Base-by-base conservation (phyloP, 306 rosid species). In the Citrullus mucosospermus region DNA sequence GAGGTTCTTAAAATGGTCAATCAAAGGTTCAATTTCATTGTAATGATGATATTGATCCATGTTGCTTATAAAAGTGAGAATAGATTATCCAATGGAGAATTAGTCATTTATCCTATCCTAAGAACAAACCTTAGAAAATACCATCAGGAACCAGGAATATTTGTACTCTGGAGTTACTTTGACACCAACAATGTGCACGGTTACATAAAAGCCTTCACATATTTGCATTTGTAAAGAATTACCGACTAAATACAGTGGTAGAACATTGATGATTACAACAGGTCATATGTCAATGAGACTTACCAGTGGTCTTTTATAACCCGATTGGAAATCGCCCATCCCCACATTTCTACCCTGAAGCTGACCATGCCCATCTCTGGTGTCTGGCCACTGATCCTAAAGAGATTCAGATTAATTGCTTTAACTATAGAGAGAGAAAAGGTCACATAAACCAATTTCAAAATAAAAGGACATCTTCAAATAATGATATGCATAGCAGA, bases 381-480 rank as follows among this genome's bases (percentile, higher is more conserved):
- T 80, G 82, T 93, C 98, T 38, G 85, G 84, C 90, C 88, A 85
- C 83, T 81, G 95, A 59, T 91, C 98, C 98, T 93, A 88, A 81
- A 65, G 63, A 76, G 73, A 70, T 74, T 60, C 74, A 55, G 72
- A 71, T 69, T 63, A 75, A 73, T 81, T 78, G 55, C 71, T 82
- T 82, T 63, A 78, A 67, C 72, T 61, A 10, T 73, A 54, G 28
- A 79, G 77, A 73, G 55, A 82, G 53, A 65, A 68, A 71, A 67
- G 67, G 68, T 79, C 77, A 54, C 58, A 86, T 82, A 63, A 76
- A 57, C 73, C 58, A 75, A 63, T 79, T 77, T 79, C 56, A 80
- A 74, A 81, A 78, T 39, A 9, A 77, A 39, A 59, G 68, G 15
- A 14, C 8, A 39, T 57, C 28, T 72, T 48, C 39, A 66, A 61